phyloP scores from a whole-genome alignment of 768 basidiomycete species.

The Suillus brevipes region DNA sequence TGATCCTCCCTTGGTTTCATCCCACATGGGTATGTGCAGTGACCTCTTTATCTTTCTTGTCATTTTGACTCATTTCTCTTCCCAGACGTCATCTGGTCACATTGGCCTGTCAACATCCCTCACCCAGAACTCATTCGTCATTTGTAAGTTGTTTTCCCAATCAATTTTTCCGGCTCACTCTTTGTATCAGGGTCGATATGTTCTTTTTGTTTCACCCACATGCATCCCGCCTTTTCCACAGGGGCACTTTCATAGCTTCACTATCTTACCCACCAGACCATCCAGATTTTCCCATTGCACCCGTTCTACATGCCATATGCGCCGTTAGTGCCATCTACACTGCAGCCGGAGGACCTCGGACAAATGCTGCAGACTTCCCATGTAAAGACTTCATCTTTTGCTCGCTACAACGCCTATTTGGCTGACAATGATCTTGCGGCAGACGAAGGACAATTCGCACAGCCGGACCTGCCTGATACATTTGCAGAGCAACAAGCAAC shows the following conservation, averaged over 20 bases:
- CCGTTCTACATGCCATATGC: constrained; percentile 85
- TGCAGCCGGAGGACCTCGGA: constrained; percentile 42
- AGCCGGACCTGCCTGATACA: constrained; percentile 38
- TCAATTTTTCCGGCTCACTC: not conserved
- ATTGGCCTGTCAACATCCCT: constrained; percentile 66
- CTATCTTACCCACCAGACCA: constrained; percentile 67
- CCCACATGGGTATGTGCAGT: not conserved
- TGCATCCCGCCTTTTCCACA: constrained; percentile 69
- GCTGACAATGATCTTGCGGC: not conserved
- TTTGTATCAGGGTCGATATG: constrained; percentile 56
- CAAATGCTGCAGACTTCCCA: constrained; percentile 35
- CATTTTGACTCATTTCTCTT: not conserved
- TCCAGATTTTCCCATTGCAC: constrained; percentile 68
- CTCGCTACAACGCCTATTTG: not conserved
- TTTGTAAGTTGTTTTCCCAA: constrained; percentile 45
- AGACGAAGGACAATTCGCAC: constrained; percentile 6
- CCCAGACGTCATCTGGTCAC: constrained; percentile 26
- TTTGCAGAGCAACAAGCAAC: constrained; percentile 68
- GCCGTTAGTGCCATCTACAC: constrained; percentile 78
- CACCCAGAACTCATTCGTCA: constrained; percentile 62
- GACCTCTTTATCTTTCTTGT: not conserved
- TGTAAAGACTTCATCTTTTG: constrained; percentile 11
- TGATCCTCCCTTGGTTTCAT: not conserved
- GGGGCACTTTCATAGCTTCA: constrained; percentile 60
- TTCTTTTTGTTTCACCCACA: constrained; percentile 82